phyloP scores from a whole-genome alignment of 768 basidiomycete genomes.

The Pleurotus giganteus region DNA sequence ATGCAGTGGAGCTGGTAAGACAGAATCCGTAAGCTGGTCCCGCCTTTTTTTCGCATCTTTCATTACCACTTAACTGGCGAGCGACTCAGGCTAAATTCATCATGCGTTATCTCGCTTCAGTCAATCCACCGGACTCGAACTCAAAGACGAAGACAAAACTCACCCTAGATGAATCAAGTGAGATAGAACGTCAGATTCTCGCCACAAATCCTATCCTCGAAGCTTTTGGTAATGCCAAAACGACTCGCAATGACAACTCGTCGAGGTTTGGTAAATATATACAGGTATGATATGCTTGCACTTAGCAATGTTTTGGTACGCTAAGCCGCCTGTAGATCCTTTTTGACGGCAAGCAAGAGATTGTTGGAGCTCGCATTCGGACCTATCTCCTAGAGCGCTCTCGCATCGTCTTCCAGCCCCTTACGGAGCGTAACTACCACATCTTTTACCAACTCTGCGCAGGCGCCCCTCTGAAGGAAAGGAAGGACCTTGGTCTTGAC shows the following conservation, averaged over 20 bases:
- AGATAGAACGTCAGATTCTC: constrained; percentile 95
- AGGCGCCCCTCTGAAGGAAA: constrained; percentile 92
- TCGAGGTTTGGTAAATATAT: constrained; percentile 99
- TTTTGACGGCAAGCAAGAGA: constrained; percentile 93
- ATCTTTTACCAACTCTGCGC: constrained; percentile 99
- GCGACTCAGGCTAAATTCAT: constrained; percentile 86
- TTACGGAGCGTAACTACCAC: constrained; percentile 97
- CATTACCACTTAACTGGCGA: constrained; percentile 8
- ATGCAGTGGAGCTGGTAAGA: constrained; percentile 97
- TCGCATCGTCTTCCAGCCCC: constrained; percentile 94
- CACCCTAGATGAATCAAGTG: constrained; percentile 83
- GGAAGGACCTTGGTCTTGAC: constrained; percentile 91
- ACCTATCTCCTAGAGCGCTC: constrained; percentile 98
- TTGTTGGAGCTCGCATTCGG: constrained; percentile 97
- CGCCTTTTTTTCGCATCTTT: neutral
- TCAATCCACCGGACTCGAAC: constrained; percentile 76
- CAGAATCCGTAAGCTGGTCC: constrained; percentile 74
- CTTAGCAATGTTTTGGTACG: constrained; percentile 9
- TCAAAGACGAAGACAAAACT: constrained; percentile 65
- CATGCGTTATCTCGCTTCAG: constrained; percentile 97
- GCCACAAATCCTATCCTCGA: constrained; percentile 99
- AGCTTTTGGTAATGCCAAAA: constrained; percentile 99
- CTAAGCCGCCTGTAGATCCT: constrained; percentile 65
- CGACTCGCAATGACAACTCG: constrained; percentile 97
- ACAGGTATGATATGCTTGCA: constrained; percentile 56